Conservation (phyloP, 257 asterid species). For the Solanum arcanum region DNA sequence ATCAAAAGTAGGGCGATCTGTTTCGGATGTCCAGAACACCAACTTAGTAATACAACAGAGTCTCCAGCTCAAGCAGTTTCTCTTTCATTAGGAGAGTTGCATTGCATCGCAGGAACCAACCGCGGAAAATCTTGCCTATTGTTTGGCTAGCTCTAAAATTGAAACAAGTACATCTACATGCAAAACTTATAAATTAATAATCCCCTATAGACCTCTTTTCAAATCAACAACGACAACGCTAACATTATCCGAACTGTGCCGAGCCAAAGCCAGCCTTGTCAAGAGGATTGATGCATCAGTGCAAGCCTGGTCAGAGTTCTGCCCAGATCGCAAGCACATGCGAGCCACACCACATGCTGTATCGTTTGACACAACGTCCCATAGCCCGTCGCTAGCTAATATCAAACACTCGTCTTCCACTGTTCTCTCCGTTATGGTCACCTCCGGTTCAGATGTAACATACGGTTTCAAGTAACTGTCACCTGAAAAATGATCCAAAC, state of each 20-base stretch:
- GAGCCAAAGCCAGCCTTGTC: conserved; percentile 84
- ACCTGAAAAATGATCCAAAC: conserved; percentile 29
- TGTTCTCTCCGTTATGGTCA: conserved; percentile 49
- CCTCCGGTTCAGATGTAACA: conserved; percentile 88
- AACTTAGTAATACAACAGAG: not conserved
- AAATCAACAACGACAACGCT: conserved; percentile 83
- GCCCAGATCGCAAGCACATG: conserved; percentile 61
- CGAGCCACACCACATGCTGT: conserved; percentile 95
- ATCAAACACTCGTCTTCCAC: conserved; percentile 72
- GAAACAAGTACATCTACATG: not conserved
- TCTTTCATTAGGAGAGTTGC: not conserved
- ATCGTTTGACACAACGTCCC: conserved; percentile 90
- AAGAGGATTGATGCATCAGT: conserved; percentile 85
- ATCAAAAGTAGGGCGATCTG: not conserved
- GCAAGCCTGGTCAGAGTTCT: conserved; percentile 63
- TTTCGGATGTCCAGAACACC: not conserved
- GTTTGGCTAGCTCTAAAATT: no score
- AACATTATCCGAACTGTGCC: conserved; percentile 76
- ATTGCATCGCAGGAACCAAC: not conserved
- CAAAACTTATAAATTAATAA: not conserved
- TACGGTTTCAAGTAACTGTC: conserved; percentile 82
- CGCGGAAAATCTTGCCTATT: not conserved
- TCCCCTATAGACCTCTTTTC: conserved; percentile 14
- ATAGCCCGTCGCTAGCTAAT: conserved; percentile 76
- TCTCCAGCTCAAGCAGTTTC: not conserved